A percentile compares a stretch with the other conserved stretches of the same genome.
These are phyloP conservation scores for Cryptococcus sp. DNA, from an alignment of 1,284 basidiomycete species.

Conservation along the genomic window DNA sequence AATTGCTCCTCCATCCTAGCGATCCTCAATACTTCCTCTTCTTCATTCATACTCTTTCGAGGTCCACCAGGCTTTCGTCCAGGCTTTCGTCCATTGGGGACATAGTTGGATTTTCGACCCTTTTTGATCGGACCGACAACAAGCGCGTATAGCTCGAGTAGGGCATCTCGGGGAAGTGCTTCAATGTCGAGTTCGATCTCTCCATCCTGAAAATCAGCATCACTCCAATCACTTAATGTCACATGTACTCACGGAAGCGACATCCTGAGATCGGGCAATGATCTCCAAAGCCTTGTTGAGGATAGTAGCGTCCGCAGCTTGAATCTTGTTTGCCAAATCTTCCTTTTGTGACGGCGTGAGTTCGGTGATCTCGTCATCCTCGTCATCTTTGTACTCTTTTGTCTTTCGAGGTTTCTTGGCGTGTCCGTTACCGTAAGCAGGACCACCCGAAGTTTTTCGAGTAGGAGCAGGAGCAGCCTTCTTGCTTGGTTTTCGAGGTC, in stretches of 20 bases:
- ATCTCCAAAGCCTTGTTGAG: conserved; percentile 82
- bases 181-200: conserved; percentile 98
- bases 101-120: background rate
- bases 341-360: conserved; percentile 92
- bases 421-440: conserved; percentile 28
- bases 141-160: conserved; percentile 88
- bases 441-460: conserved; percentile 35
- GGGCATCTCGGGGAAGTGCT: conserved; percentile 70
- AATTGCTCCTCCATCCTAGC: conserved; percentile 67
- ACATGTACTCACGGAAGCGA: conserved; percentile 68
- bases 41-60: conserved; percentile 62
- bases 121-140: conserved; percentile 58
- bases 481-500: conserved; percentile 38
- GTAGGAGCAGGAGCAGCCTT: conserved; percentile 46
- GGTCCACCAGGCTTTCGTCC: conserved; percentile 73
- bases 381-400: conserved; percentile 48
- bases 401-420: conserved; percentile 38
- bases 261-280: conserved; percentile 82
- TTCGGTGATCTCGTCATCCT: conserved; percentile 19
- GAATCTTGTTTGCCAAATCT: conserved; percentile 88
- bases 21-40: conserved; percentile 64
- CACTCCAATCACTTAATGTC: too few species aligned
- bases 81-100: conserved; percentile 41
- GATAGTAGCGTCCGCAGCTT: conserved; percentile 68
- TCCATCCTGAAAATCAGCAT: conserved; percentile 59